Evolutionary conservation across 2,329 filamentous ascomycete genomes (phyloP).

Genomic region (Diplodia intermedia): DNA sequence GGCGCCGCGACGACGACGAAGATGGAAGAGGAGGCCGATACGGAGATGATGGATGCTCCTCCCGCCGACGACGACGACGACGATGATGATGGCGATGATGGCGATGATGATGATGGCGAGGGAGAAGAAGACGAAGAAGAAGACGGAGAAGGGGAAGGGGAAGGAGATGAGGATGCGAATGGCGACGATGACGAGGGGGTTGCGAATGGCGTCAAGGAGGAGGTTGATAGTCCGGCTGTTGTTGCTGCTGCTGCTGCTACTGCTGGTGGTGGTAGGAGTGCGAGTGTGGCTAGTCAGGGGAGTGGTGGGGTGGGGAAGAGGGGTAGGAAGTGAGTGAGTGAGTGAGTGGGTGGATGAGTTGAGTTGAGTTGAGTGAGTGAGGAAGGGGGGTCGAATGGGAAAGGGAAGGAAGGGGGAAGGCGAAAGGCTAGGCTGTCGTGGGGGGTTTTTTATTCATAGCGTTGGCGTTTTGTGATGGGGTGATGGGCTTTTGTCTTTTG

Average conservation of each 20-base stretch:
- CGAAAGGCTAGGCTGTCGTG: no score
- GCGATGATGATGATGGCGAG: background rate
- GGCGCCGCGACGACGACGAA: background rate
- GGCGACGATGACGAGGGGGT: background rate
- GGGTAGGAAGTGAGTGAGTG: slow-evolving; percentile 40
- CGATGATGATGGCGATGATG: background rate
- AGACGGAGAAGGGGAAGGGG: background rate
- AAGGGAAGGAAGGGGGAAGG: background rate
- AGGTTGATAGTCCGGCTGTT: slow-evolving; percentile 5
- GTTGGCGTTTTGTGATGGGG: background rate
- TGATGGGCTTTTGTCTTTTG: no score
- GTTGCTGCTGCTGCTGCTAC: slow-evolving; percentile 36
- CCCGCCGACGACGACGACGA: background rate
- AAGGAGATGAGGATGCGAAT: background rate
- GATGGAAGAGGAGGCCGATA: background rate
- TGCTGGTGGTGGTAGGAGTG: slow-evolving; percentile 62
- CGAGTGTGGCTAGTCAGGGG: slow-evolving; percentile 74
- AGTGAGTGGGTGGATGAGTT: slow-evolving; percentile 34
- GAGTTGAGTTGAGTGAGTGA: no score
- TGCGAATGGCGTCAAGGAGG: slow-evolving; percentile 18
- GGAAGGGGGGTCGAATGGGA: no score
- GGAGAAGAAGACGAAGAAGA: background rate
- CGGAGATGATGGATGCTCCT: slow-evolving; percentile 27
- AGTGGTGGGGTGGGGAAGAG: slow-evolving; percentile 46
- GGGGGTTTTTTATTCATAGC: background rate